Evolutionary conservation across 768 basidiomycete genomes (phyloP).

Genomic region (Leccinum obscurum): DNA sequence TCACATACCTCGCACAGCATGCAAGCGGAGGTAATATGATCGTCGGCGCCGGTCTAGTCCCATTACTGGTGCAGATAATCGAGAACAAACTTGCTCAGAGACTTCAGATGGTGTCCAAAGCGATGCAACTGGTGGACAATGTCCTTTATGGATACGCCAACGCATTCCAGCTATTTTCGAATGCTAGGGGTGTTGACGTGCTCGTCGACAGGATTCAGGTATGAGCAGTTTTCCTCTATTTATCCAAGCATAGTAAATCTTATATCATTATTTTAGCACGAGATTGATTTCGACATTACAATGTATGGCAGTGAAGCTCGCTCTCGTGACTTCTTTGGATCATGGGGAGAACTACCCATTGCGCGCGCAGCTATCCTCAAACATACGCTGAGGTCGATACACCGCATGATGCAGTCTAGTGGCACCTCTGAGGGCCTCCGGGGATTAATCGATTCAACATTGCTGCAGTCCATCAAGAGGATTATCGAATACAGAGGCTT

Average conservation of each 20-base stretch:
- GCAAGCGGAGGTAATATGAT: conserved; percentile 90
- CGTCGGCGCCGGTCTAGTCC: conserved; percentile 89
- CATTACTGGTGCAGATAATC: conserved; percentile 84
- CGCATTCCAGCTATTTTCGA: conserved; percentile 85
- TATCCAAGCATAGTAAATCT: conserved; percentile 2
- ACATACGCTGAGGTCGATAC: conserved; percentile 86
- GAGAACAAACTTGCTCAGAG: conserved; percentile 72
- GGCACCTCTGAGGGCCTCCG: conserved; percentile 94
- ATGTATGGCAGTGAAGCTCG: conserved; percentile 48
- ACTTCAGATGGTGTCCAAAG: conserved; percentile 79
- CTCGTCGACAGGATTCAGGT: conserved; percentile 90
- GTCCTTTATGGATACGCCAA: conserved; percentile 88
- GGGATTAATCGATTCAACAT: conserved; percentile 87
- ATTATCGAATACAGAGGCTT: conserved; percentile 80
- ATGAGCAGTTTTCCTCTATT: conserved; percentile 22
- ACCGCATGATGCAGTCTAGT: conserved; percentile 96
- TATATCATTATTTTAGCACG: conserved; percentile 45
- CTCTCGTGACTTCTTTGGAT: conserved; percentile 47
- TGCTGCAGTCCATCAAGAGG: conserved; percentile 83
- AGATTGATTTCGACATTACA: conserved; percentile 65
- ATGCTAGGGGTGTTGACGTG: conserved; percentile 78
- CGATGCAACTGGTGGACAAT: conserved; percentile 90
- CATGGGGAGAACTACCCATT: conserved; percentile 66
- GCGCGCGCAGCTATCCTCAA: conserved; percentile 81
- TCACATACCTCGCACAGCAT: conserved; percentile 85